phyloP scores from a whole-genome alignment of 345 rosid species.

The Tarenaya hassleriana region DNA sequence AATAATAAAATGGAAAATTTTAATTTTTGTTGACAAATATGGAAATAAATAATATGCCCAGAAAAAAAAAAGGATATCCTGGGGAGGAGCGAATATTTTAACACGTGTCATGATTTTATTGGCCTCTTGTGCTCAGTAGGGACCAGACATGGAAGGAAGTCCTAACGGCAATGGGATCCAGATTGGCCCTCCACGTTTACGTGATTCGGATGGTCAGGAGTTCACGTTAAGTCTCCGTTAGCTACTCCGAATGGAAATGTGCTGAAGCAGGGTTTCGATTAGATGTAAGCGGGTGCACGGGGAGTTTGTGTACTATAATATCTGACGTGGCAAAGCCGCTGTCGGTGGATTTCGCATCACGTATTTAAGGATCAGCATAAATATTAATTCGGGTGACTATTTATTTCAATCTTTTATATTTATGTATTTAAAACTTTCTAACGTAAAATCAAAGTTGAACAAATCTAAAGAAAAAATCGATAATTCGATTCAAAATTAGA shows the following conservation, averaged over 20 bases:
- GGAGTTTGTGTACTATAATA: constrained; percentile 12
- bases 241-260: constrained; percentile 16
- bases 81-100: not conserved
- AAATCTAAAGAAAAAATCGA: not conserved
- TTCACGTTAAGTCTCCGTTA: constrained; percentile 33
- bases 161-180: constrained; percentile 39
- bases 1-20: constrained; percentile 2
- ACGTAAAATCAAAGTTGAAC: not conserved
- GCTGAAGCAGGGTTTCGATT: constrained; percentile 14
- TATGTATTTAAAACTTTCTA: too few species aligned
- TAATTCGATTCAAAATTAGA: not conserved
- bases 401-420: constrained; percentile 3
- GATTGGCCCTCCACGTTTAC: constrained; percentile 15
- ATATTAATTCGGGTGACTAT: constrained; percentile 22
- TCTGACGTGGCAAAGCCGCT: constrained; percentile 14
- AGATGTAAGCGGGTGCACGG: constrained; percentile 17
- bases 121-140: not conserved
- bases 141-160: constrained; percentile 29
- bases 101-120: constrained; percentile 18
- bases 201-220: constrained; percentile 27
- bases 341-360: constrained; percentile 24
- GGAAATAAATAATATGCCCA: not conserved
- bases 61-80: constrained; percentile 15
- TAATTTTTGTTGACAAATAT: constrained; percentile 4
- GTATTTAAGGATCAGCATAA: constrained; percentile 14